Evolutionary conservation across 2,329 filamentous ascomycete genomes (phyloP).

Genomic region (Diaporthe sp.): DNA sequence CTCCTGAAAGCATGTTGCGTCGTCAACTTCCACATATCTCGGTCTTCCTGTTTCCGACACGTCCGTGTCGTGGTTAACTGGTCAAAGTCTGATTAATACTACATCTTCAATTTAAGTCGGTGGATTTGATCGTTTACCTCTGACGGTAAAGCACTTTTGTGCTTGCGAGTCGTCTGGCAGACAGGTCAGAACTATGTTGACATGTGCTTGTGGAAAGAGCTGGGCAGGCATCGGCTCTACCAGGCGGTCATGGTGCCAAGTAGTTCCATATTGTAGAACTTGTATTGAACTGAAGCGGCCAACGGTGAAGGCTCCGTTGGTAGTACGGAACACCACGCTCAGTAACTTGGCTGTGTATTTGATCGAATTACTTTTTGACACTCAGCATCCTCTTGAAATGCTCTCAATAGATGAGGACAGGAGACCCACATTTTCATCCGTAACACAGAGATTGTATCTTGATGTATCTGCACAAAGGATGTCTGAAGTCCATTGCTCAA

Average conservation of each 20-base stretch:
- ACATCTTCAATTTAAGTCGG: rapidly evolving
- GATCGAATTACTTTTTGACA: background rate
- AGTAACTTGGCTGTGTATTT: constrained; percentile 9
- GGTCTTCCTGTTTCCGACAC: background rate
- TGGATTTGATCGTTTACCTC: background rate
- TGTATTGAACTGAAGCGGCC: constrained; percentile 7
- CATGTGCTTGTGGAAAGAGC: background rate
- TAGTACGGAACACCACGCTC: background rate
- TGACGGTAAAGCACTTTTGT: background rate
- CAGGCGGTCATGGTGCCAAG: background rate
- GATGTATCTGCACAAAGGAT: background rate
- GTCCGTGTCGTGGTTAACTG: background rate
- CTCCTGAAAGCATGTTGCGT: background rate
- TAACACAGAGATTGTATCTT: background rate
- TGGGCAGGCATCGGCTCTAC: background rate
- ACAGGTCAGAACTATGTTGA: background rate
- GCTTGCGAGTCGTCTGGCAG: background rate
- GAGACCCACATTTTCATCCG: background rate
- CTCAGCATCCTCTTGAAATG: background rate
- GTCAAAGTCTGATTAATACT: background rate
- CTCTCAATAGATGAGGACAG: background rate
- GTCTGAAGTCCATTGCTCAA: background rate
- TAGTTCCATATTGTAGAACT: constrained; percentile 2
- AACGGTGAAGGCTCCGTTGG: background rate
- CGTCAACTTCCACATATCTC: background rate